A percentile compares a stretch with the other conserved stretches of the same genome.
Conservation (phyloP, 352 stramenopile species). For the Globisporangium acanthophoron region DNA sequence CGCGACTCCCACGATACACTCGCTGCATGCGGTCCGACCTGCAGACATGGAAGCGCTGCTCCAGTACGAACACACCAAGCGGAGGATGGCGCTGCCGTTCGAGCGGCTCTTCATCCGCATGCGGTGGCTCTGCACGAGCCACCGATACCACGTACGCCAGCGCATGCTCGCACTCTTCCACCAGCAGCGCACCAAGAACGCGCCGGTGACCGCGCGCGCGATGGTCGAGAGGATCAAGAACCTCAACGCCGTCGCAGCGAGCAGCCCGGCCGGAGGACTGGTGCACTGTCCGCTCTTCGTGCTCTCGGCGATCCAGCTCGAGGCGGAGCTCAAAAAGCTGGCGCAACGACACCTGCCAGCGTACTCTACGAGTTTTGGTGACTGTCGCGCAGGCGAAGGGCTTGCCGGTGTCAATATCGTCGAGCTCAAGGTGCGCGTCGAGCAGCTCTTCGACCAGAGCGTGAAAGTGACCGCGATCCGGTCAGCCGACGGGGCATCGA, state of each 20-base stretch:
- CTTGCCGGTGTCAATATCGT: conserved; percentile 4
- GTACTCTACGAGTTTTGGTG: neutral
- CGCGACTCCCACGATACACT: neutral
- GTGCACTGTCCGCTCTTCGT: conserved; percentile 44
- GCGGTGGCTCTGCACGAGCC: conserved; percentile 41
- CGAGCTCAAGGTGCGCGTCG: conserved; percentile 13
- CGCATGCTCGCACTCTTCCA: conserved; percentile 44
- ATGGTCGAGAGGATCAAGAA: conserved; percentile 16
- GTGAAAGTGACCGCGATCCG: conserved; percentile 3
- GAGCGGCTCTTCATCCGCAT: conserved; percentile 36
- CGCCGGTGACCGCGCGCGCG: conserved; percentile 2
- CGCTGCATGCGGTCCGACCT: conserved; percentile 8
- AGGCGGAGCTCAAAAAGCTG: conserved; percentile 24
- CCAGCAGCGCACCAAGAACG: conserved; percentile 25
- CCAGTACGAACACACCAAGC: conserved; percentile 23
- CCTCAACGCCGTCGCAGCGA: conserved; percentile 3
- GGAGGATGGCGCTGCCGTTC: conserved; percentile 18
- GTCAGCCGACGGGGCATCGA: too few relatives aligned
- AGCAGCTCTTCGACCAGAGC: conserved; percentile 9
- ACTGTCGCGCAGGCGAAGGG: neutral
- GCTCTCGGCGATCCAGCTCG: conserved; percentile 21
- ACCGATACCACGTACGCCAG: conserved; percentile 45
- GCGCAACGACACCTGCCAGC: conserved; percentile 10
- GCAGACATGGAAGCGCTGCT: conserved; percentile 29
- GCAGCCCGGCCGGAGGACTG: conserved; percentile 4